Evolutionary conservation across 805 yeast genomes (phyloP), one percentile per base, ranked within the genome.

Genomic region (Brettanomyces sp.): DNA sequence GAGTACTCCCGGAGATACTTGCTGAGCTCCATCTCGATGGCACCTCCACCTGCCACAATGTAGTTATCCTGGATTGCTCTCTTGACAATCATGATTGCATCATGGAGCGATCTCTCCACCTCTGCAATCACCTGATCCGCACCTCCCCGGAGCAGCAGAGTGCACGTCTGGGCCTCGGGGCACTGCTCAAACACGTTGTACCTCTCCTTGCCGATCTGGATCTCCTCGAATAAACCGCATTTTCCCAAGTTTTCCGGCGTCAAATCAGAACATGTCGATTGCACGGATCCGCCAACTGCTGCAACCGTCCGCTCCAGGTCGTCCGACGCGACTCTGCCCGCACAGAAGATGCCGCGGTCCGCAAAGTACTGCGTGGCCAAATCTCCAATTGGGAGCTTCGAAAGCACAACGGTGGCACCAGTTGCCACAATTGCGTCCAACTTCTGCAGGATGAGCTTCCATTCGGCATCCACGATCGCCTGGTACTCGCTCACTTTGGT

Each of bases 31-130:
- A 93, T 93, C 67, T 93, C 99, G 52, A 89, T 84, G 34, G 99
- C 99, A 52, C 99, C 99, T 53, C 99, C 99, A 51, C 99, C 99
- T 12, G 96, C 98, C 47, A 93, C 99, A 54, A 93, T 80, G 28
- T 78, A 70, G 59, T 81, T 84, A 62, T 90, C 90, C 59, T 85
- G 82, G 38, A 93, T 79, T 2, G 98, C 95, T 57, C 99, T 77
- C 68, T 90, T 91, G 41, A 91, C 98, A 63, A 93, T 90, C 99
- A 91, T 91, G 43, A 93, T 88, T 43, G 99, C 99, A 68, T 93
- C 99, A 61, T 93, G 98, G 54, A 93, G 73, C 2, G 98, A 91
- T 65, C 99, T 78, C 65, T 93, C 99, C 24, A 93, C 97, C 70
- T 93, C 99, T 38, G 96, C 96, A 63, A 93, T 91, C 44, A 93